phyloP scores from a whole-genome alignment of 768 basidiomycete species.

The Hydnomerulius pinastri region DNA sequence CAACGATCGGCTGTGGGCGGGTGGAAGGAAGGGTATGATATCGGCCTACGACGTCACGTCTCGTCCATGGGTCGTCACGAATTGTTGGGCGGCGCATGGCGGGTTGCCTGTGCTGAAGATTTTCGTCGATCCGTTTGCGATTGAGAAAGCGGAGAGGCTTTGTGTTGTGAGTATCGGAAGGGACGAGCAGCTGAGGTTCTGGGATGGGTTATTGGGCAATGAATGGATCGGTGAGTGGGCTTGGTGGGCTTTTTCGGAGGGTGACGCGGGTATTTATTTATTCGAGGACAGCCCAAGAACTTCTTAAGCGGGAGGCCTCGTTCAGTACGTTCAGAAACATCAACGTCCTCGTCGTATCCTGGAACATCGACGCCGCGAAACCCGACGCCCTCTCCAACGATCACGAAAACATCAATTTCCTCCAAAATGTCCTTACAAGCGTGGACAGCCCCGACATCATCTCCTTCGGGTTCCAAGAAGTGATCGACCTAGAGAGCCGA shows the following conservation, averaged over 20 bases:
- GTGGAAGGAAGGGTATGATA: conserved; percentile 79
- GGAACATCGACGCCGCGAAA: conserved; percentile 90
- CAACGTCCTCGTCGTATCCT: conserved; percentile 79
- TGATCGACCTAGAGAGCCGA: conserved; percentile 92
- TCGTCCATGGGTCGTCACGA: conserved; percentile 84
- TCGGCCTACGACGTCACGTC: conserved; percentile 74
- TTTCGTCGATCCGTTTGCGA: conserved; percentile 70
- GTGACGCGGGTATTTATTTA: background rate
- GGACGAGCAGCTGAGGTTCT: conserved; percentile 73
- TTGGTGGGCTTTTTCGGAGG: background rate
- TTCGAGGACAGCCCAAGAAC: conserved; percentile 59
- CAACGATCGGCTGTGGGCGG: conserved; percentile 83
- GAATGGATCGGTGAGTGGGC: conserved; percentile 82
- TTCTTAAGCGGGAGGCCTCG: conserved; percentile 70
- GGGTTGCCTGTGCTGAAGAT: conserved; percentile 64
- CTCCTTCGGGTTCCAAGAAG: conserved; percentile 93
- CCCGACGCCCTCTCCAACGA: conserved; percentile 71
- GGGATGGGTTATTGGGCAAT: conserved; percentile 86
- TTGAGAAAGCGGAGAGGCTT: conserved; percentile 66
- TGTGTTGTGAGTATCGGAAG: conserved; percentile 75
- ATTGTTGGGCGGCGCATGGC: conserved; percentile 83
- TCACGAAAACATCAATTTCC: conserved; percentile 74
- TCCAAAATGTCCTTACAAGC: conserved; percentile 74
- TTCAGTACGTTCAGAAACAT: conserved; percentile 82
- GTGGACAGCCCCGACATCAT: conserved; percentile 85